Base-by-base conservation (phyloP, 23 red algal genomes). In the Gracilaria gracilis region DNA sequence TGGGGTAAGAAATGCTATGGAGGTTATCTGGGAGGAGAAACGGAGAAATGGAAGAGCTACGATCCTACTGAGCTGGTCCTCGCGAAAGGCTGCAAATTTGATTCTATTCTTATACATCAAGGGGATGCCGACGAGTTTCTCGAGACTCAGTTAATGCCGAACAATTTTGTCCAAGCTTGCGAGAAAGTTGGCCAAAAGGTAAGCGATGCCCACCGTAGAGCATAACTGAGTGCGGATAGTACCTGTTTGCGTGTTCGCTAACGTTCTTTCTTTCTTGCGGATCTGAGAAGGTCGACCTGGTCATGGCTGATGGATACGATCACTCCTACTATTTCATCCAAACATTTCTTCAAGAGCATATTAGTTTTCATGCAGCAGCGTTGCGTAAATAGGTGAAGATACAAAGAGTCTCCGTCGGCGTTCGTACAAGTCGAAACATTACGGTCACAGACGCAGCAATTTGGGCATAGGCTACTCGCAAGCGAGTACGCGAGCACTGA, bases 241-340 rank as follows among this genome's bases (percentile, higher is more conserved):
- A 46, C 42, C 42, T 46, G 42, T 46, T 46, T 46, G 5, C 42
- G 42, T 4, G 5, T 46, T 46, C 4, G 42, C 42, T 46, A 46
- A 46, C 42, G 42, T 46, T 46, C 27, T 65, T 32, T 65, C 27
- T 25, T 2, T 25, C 32, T 21, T 29, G 20, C 4, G 8, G 21
- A 0, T 12, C 58, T 4, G 17, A 32, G 33, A 51, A 85, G 81
- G 64, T 80, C 4, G 72, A 61, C 9, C 69, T 99, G n/a, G 75
- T 87, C 44, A 81, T 83, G 65, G 93, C 88, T 33, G 81, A 80
- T 31, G 97, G 93, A 37, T 99, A 99, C 65, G 97, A 96, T 77
- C 97, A 99, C 34, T 89, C 87, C 8, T 99, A 99, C 89, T 96
- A 81, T 42, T 99, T 99, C 71, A 82, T 99, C 33, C 66, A 74